Evolutionary conservation across 306 rosid species (phyloP), one percentile per base, ranked within the genome.

Genomic region (Biancaea sappan): DNA sequence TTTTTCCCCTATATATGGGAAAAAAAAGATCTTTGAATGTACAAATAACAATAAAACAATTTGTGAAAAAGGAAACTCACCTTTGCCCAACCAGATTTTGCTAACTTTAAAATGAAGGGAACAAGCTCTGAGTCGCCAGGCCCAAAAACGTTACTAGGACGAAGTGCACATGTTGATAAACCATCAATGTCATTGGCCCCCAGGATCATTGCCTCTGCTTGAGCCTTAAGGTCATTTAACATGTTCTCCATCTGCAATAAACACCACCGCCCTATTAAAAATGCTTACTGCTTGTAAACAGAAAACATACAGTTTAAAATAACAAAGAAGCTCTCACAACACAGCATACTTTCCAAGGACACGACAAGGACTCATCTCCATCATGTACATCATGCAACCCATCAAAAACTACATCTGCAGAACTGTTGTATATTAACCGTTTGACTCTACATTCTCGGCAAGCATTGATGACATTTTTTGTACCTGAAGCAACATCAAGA

Each of bases 61-160:
- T 48, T 6, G 57, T 10, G 66, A 21, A 44, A 76, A 77, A 67
- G 41, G 76, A 14, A 66, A 50, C 29, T 63, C 61, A 93, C 98
- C 97, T 91, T 91, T 66, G 89, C 50, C 60, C 76, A 87, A 80
- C 97, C 88, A 82, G 77, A 89, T 84, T 81, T 89, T 71, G 91
- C 95, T 79, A 85, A 74, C 62, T 78, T 71, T 15, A 89, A 84
- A 29, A 91, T 38, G 19, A 50, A 68, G 0, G 97, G 89, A 69
- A 91, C 84, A 73, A 87, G 75, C 51, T 84, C 81, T 5, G 86
- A 47, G 69, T 93, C 98, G 74, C 92, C 91, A 31, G 96, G 98
- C 80, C 97, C 97, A 87, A 89, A 93, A 50, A 86, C 85, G 50
- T 91, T 87, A 86, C 96, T 83, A 73, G 97, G 93, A 74, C 97